A percentile compares a stretch with the other conserved stretches of the same genome.
Conservation (phyloP, 2,329 filamentous ascomycete species). For the Neonectria punicea region DNA sequence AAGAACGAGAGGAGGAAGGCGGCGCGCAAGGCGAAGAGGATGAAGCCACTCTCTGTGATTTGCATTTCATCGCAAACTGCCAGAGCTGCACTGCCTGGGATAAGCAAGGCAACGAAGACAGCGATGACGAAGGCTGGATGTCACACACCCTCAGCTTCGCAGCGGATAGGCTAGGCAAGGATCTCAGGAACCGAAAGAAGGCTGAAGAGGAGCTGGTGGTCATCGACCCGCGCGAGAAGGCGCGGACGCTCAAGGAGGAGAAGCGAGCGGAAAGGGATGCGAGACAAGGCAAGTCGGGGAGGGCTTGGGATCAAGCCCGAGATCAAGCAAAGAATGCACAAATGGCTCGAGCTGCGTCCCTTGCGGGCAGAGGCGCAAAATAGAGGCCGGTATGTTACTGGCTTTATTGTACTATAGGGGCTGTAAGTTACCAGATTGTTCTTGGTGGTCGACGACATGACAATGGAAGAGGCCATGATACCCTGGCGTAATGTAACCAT, state of each 20-base stretch:
- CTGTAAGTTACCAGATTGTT: background rate
- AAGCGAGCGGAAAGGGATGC: slow-evolving; percentile 69
- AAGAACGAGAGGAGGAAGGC: slow-evolving; percentile 41
- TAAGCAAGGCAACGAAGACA: slow-evolving; percentile 67
- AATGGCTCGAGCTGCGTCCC: slow-evolving; percentile 62
- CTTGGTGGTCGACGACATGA: slow-evolving; percentile 10
- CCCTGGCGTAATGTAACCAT: slow-evolving; percentile 29
- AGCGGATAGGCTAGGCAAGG: slow-evolving; percentile 90
- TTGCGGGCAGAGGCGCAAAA: slow-evolving; percentile 67
- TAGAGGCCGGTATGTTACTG: slow-evolving; percentile 40
- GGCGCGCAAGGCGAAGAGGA: slow-evolving; percentile 58
- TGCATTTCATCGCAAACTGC: slow-evolving; percentile 96
- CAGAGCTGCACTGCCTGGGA: slow-evolving; percentile 93
- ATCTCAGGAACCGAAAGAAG: slow-evolving; percentile 88
- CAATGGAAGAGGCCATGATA: slow-evolving; percentile 35
- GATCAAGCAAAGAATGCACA: slow-evolving; percentile 66
- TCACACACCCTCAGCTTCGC: slow-evolving; percentile 85
- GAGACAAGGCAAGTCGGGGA: slow-evolving; percentile 62
- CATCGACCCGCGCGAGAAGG: slow-evolving; percentile 90
- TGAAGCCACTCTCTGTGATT: slow-evolving; percentile 83
- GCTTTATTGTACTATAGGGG: background rate
- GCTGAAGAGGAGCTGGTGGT: slow-evolving; percentile 92
- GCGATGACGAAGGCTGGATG: slow-evolving; percentile 82
- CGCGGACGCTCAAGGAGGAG: slow-evolving; percentile 75
- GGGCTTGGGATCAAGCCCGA: slow-evolving; percentile 64